Conservation (phyloP, 805 yeast genomes). For the Ogataea nitratoaversa region DNA sequence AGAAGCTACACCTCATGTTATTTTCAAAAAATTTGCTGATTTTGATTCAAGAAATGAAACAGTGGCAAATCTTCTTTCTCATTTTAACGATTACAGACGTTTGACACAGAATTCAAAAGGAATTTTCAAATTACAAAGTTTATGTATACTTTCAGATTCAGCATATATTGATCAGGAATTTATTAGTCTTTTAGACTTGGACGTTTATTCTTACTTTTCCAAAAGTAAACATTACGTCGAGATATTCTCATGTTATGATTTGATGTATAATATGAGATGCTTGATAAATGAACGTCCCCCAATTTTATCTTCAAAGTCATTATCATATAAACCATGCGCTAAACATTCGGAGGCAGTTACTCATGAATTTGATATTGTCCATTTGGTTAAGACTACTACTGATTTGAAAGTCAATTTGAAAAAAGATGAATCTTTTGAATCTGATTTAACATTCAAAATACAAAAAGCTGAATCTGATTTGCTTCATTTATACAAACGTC, state of each 20-base stretch:
- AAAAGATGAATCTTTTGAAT: constrained; percentile 5
- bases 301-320: constrained; percentile 6
- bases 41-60: constrained; percentile 1
- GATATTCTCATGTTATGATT: constrained; percentile 8
- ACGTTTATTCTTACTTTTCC: constrained; percentile 8
- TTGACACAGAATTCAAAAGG: constrained; percentile 11
- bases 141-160: constrained; percentile 11
- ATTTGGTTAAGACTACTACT: constrained; percentile 5
- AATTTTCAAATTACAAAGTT: constrained; percentile 13
- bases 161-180: constrained; percentile 6
- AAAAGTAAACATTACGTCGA: constrained; percentile 1
- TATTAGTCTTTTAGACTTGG: constrained; percentile 5
- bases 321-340: too few relatives aligned
- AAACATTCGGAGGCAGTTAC: too few relatives aligned
- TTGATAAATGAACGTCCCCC: constrained; percentile 13
- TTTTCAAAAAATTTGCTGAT: neutral
- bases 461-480: constrained; percentile 9
- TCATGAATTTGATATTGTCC: constrained; percentile 5
- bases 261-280: constrained; percentile 12
- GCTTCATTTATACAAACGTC: constrained; percentile 5
- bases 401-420: constrained; percentile 7
- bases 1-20: constrained; percentile 4
- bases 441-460: constrained; percentile 6
- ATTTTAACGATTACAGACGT: constrained; percentile 8
- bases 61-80: neutral